A percentile compares a stretch with the other conserved stretches of the same genome.
Conservation (phyloP, 768 basidiomycete genomes). For the Tylopilus intermedius region DNA sequence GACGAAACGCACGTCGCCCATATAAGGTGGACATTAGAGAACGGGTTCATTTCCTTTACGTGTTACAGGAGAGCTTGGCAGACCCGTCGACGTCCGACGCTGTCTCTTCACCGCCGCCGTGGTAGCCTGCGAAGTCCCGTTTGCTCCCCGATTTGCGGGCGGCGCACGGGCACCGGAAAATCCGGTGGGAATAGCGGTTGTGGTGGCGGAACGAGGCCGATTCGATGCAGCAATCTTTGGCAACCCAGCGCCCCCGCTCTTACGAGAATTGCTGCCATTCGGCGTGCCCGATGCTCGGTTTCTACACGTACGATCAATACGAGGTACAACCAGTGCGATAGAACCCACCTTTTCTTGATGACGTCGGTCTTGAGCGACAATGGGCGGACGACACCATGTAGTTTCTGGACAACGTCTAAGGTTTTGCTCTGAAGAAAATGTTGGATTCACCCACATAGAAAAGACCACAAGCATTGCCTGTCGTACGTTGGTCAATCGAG, state of each 20-base stretch:
- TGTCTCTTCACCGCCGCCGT: slow-evolving; percentile 66
- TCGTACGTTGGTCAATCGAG: slow-evolving; percentile 12
- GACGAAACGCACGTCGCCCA: slow-evolving; percentile 12
- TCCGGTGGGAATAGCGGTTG: slow-evolving; percentile 50
- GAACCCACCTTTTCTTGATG: slow-evolving; percentile 84
- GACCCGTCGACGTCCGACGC: slow-evolving; percentile 66
- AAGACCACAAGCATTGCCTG: slow-evolving; percentile 87
- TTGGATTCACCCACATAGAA: slow-evolving; percentile 69
- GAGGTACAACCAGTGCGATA: neutral
- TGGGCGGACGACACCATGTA: slow-evolving; percentile 92
- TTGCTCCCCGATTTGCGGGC: slow-evolving; percentile 27
- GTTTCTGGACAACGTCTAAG: slow-evolving; percentile 56
- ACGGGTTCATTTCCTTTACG: slow-evolving; percentile 26
- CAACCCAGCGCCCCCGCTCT: slow-evolving; percentile 46
- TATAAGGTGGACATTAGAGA: slow-evolving; percentile 4
- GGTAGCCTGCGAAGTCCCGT: slow-evolving; percentile 18
- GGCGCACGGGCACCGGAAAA: slow-evolving; percentile 38
- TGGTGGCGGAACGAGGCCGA: slow-evolving; percentile 67
- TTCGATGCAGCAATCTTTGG: slow-evolving; percentile 75
- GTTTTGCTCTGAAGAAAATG: neutral
- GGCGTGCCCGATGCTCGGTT: slow-evolving; percentile 79
- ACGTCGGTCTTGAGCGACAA: slow-evolving; percentile 94
- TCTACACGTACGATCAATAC: slow-evolving; percentile 33
- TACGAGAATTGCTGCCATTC: slow-evolving; percentile 54
- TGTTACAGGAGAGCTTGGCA: slow-evolving; percentile 37